Percentiles rank a stretch among this genome's conserved stretches.
These are phyloP conservation scores for Lablab purpureus DNA, from an alignment of 306 rosid genomes.

Conservation along the genomic window DNA sequence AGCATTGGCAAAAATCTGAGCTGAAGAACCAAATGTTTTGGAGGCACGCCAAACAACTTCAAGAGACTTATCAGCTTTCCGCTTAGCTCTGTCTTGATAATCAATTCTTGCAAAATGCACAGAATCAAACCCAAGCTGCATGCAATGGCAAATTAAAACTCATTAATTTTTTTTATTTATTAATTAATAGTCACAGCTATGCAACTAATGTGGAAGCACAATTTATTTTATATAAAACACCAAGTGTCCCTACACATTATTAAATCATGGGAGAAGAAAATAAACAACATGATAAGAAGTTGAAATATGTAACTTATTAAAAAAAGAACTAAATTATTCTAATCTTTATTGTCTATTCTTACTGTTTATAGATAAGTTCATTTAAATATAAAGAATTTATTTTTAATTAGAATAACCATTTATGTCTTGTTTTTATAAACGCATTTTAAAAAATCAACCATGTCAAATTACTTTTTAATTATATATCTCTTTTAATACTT, in stretches of 20 bases:
- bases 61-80: constrained; percentile 75
- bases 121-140: constrained; percentile 93
- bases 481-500: too few relatives aligned
- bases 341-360: too few relatives aligned
- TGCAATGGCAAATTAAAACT: constrained; percentile 47
- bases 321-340: too few relatives aligned
- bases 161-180: background rate
- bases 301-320: too few relatives aligned
- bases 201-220: background rate
- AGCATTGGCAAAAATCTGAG: constrained; percentile 89
- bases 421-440: too few relatives aligned
- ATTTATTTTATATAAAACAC: background rate
- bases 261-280: background rate
- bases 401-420: too few relatives aligned
- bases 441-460: too few relatives aligned
- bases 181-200: background rate
- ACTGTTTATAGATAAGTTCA: too few relatives aligned
- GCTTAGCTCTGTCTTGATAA: constrained; percentile 80
- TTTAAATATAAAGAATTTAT: too few relatives aligned
- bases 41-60: constrained; percentile 97
- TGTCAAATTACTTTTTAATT: too few relatives aligned
- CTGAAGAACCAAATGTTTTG: constrained; percentile 79
- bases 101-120: constrained; percentile 95
- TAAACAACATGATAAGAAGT: background rate
- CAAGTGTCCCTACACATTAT: background rate